Percentiles rank a stretch among this genome's conserved stretches.
Conservation (phyloP, 768 basidiomycete genomes). For the Scleroderma bovista region DNA sequence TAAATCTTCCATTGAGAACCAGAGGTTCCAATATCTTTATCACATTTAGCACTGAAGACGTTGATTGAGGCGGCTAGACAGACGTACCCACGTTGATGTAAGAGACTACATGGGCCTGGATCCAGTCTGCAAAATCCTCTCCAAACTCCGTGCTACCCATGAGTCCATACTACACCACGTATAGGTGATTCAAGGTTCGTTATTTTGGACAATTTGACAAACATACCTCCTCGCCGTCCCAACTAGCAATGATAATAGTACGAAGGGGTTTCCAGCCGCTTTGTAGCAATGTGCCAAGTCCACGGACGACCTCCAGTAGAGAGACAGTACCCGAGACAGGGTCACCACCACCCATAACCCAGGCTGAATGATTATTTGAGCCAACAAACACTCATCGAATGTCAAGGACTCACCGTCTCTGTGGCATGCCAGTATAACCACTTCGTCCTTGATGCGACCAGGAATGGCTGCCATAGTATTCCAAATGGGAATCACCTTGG, state of each 20-base stretch:
- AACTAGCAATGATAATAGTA: conserved; percentile 70
- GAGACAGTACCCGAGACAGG: conserved; percentile 54
- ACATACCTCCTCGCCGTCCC: conserved; percentile 71
- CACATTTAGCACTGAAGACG: conserved; percentile 2
- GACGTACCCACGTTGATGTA: conserved; percentile 75
- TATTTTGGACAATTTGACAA: neutral
- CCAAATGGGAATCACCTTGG: conserved; percentile 84
- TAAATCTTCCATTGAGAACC: conserved; percentile 46
- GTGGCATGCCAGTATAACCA: conserved; percentile 84
- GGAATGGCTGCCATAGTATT: conserved; percentile 83
- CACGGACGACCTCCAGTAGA: conserved; percentile 50
- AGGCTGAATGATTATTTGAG: conserved; percentile 8
- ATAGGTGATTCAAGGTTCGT: conserved; percentile 1
- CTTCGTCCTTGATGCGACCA: conserved; percentile 77
- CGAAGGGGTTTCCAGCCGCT: conserved; percentile 66
- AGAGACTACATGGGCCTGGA: conserved; percentile 72
- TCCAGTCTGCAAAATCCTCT: conserved; percentile 85
- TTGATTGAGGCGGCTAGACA: neutral
- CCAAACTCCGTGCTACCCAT: conserved; percentile 90
- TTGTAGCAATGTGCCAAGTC: conserved; percentile 44
- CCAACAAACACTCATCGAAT: neutral
- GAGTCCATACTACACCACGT: conserved; percentile 48
- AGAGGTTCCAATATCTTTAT: conserved; percentile 46
- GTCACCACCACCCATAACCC: conserved; percentile 50
- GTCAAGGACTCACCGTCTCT: conserved; percentile 60